Evolutionary conservation across 1,284 basidiomycete genomes (phyloP), one percentile per base, ranked within the genome.

Genomic region (Chalciporus sp.): DNA sequence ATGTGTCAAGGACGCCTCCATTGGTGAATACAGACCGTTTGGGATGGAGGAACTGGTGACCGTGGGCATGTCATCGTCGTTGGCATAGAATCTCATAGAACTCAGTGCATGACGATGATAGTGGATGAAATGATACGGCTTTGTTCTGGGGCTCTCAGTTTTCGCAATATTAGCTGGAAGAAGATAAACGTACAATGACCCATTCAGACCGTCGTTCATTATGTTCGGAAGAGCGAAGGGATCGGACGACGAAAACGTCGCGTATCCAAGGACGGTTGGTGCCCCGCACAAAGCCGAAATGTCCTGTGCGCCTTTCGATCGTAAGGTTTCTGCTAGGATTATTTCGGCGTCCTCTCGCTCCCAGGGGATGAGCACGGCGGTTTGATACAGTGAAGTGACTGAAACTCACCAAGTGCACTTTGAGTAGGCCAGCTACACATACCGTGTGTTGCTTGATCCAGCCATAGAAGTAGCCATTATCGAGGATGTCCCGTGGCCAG

Each of bases 41-140:
- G 47, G 44, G 12, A 50, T 6, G 42, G 61, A 52, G 37, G 37
- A 4, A 39, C 37, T 19, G 52, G 53, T 48, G 59, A 60, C 10
- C 67, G 53, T 51, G 62, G 66, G 28, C 76, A 68, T 12, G 63
- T 68, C 23, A 76, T 71, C 33, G 35, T 77, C 72, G 23, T 86
- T 67, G 1, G 79, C 72, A 60, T 86, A 83, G 57, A 83, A 85
- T 23, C 84, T 77, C 55, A 86, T 69, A 10, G 80, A 78, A 4
- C 70, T 65, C 17, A 72, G 64, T 1, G 72, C 59, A 50, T 85
- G 83, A 35, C 79, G 75, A 40, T 68, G 63, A 60, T 87, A 89
- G 52, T 76, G 72, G 39, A 85, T 70, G 39, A 80, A 58, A 26
- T 51, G 67, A 47, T 72, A 66, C 4, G 64, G 59, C 51, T 40